These are phyloP conservation scores for Piper longum DNA, from an alignment of 164 flowering plant species.

Conservation along the genomic window DNA sequence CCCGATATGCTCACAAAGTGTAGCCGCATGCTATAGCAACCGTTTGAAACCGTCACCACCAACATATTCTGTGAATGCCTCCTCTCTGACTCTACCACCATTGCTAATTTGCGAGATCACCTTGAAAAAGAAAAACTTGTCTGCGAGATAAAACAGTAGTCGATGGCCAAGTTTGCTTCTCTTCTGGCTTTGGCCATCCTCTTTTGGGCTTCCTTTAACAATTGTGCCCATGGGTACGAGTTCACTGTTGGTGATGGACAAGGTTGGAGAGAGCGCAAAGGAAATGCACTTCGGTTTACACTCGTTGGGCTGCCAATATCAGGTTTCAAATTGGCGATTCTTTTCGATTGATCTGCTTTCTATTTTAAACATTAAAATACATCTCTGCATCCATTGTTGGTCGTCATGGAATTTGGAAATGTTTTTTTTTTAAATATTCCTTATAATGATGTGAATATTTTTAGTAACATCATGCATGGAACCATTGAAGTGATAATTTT, in stretches of 20 bases:
- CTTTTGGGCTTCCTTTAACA: neutral
- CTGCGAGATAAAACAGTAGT: too few species aligned
- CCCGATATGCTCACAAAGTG: too few species aligned
- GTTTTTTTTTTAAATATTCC: neutral
- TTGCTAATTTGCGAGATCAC: too few species aligned
- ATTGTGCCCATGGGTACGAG: conserved; percentile 6
- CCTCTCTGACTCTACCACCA: too few species aligned
- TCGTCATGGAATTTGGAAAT: too few species aligned
- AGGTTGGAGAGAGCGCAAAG: conserved; percentile 34
- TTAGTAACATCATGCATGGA: too few species aligned
- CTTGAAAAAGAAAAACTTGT: too few species aligned
- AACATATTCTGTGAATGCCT: too few species aligned
- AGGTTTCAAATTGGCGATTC: conserved; percentile 50
- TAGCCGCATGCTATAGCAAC: too few species aligned
- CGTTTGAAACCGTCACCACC: too few species aligned
- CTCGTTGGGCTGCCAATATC: conserved; percentile 36
- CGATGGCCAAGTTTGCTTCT: neutral
- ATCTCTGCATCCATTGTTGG: too few species aligned
- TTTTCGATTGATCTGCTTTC: conserved; percentile 14
- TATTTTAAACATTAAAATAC: neutral
- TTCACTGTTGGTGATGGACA: conserved; percentile 35
- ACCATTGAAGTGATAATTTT: too few species aligned
- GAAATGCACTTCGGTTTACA: conserved; percentile 19
- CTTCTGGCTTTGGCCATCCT: conserved; percentile 2
- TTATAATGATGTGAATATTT: neutral